A percentile compares a stretch with the other conserved stretches of the same genome.
These are phyloP conservation scores for Mycena epipterygia DNA, from an alignment of 768 basidiomycete species.

Conservation along the genomic window DNA sequence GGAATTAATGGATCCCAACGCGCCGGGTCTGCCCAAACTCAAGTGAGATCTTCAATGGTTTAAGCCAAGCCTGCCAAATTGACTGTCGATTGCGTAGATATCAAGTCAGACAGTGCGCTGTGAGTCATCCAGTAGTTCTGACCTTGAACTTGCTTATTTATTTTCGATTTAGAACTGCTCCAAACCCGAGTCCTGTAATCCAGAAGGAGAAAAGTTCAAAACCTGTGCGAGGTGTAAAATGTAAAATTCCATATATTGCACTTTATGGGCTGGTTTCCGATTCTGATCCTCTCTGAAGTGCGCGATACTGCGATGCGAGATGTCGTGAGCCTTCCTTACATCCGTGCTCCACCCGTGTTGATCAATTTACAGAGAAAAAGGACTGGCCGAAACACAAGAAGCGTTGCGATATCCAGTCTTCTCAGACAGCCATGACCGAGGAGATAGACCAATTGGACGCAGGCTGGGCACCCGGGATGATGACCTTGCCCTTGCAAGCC, in stretches of 20 bases:
- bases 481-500: neutral
- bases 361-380: neutral
- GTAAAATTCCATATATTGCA: neutral
- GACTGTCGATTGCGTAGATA: neutral
- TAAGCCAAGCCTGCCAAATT: too few relatives aligned
- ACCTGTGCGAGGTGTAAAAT: slow-evolving; percentile 14
- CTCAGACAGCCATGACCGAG: neutral
- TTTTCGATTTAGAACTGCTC: slow-evolving; percentile 8
- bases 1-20: too few relatives aligned
- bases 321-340: neutral
- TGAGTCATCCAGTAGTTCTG: neutral
- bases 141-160: neutral
- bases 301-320: slow-evolving; percentile 10
- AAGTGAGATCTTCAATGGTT: neutral
- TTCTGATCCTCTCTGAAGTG: neutral
- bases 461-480: neutral
- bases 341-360: neutral
- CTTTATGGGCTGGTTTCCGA: neutral
- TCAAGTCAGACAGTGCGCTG: slow-evolving; percentile 17
- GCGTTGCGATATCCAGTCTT: slow-evolving; percentile 7
- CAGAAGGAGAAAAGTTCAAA: slow-evolving; percentile 21
- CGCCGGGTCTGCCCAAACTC: too few relatives aligned
- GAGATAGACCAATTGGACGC: slow-evolving; percentile 9
- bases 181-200: slow-evolving; percentile 12
- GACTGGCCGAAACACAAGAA: slow-evolving; percentile 26